Base-by-base conservation (phyloP, 345 rosid species). In the Linum lewisii region DNA sequence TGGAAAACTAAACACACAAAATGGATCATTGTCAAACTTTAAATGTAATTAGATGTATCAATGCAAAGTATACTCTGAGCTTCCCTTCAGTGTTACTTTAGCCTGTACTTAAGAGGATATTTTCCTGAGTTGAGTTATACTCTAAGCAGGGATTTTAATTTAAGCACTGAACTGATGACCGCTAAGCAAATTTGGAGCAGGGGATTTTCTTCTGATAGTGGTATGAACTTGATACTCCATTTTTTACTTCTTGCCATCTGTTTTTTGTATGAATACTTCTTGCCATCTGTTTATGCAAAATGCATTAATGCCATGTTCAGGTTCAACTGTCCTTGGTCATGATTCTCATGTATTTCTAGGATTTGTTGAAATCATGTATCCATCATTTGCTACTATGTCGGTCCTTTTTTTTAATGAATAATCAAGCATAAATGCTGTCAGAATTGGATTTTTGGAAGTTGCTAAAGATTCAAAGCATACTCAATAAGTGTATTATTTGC, bases 201-300 rank as follows among this genome's bases (percentile, higher is more conserved):
- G 65, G 63, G 78, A 51, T 87, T 79, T 72, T 87, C 95, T 58
- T 82, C 95, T 51, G 90, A 81, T 44, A 72, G 70, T 66, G 88
- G 95, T 87, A 67, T 63, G 75, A 68, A 69, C 54, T 63, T 37
- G 54, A 54, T 55, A n/a, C 44, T 53, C 24, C 24, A 7, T 55
- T 36, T 58, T 18, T 8, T 14, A 19, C 20, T 21, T 54, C 37
- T 59, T 16, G 6, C 51, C 64, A 34, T 34, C 38, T 34, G 38
- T 6, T 34, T n/a, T n/a, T n/a, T n/a, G n/a, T n/a, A n/a, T n/a
- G n/a, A n/a, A n/a, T 14, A 19, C 20, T 21, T 54, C 37, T 59
- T 16, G 6, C 21, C 16, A 37, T 37, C 29, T 57, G 20, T 29
- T 29, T 42, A 42, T 8, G 47, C 14, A n/a, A n/a, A n/a, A 42